Conservation (phyloP, 805 yeast species). For the Wickerhamomyces pijperi region DNA sequence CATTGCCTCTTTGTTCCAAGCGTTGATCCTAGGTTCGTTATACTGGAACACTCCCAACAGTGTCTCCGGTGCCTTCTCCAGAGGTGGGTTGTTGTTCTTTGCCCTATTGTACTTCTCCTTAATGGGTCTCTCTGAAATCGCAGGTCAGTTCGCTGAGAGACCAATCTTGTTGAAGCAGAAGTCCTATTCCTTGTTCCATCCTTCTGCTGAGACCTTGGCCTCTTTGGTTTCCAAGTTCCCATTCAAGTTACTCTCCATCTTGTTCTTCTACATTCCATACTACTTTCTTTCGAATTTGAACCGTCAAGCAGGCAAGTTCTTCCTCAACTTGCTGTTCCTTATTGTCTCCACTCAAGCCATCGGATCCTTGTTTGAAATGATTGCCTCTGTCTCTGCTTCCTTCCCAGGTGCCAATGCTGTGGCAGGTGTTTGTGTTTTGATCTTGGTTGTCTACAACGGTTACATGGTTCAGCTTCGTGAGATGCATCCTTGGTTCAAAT, state of each 20-base stretch:
- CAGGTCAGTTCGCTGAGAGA: slow-evolving; percentile 11
- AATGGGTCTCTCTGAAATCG: slow-evolving; percentile 34
- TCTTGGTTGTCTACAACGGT: slow-evolving; percentile 40
- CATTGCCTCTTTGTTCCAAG: slow-evolving; percentile 38
- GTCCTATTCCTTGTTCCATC: slow-evolving; percentile 60
- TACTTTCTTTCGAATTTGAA: slow-evolving; percentile 49
- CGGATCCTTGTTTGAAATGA: slow-evolving; percentile 42
- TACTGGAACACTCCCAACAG: slow-evolving; percentile 54
- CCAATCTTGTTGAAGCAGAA: slow-evolving; percentile 63
- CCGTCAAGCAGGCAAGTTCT: slow-evolving; percentile 40
- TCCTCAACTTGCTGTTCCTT: slow-evolving; percentile 34
- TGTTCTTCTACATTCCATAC: slow-evolving; percentile 34
- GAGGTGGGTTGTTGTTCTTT: slow-evolving; percentile 46
- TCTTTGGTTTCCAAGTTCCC: slow-evolving; percentile 53
- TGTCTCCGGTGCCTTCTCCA: slow-evolving; percentile 51
- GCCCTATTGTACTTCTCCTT: slow-evolving; percentile 39
- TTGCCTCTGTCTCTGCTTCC: slow-evolving; percentile 36
- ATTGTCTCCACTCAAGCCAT: slow-evolving; percentile 32
- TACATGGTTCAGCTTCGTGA: slow-evolving; percentile 42
- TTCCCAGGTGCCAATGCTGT: slow-evolving; percentile 46
- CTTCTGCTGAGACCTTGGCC: slow-evolving; percentile 64
- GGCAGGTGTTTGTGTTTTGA: slow-evolving; percentile 32
- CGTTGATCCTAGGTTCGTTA: slow-evolving; percentile 43
- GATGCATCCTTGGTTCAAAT: slow-evolving; percentile 50
- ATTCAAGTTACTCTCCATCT: slow-evolving; percentile 35